These are phyloP conservation scores for Penicillium sp. DNA, from an alignment of 2,329 filamentous ascomycete genomes.

Conservation along the genomic window DNA sequence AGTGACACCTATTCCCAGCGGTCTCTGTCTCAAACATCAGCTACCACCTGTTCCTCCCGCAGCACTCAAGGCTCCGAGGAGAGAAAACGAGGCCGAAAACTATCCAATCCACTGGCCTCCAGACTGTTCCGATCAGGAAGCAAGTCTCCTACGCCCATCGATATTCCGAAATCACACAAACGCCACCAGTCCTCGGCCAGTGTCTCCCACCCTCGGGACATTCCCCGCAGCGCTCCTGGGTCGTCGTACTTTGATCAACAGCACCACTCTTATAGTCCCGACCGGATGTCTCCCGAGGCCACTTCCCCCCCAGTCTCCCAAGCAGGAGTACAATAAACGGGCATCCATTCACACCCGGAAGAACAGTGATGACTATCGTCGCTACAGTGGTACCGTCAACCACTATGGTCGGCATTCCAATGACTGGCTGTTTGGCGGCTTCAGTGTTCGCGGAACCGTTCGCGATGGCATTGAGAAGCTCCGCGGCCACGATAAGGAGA, in stretches of 20 bases:
- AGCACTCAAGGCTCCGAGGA: conserved; percentile 22
- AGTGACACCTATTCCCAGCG: conserved; percentile 17
- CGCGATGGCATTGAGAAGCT: conserved; percentile 46
- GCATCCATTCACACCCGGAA: conserved; percentile 31
- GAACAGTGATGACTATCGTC: conserved; percentile 41
- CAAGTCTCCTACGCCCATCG: conserved; percentile 29
- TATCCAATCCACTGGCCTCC: conserved; percentile 21
- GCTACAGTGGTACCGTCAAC: conserved; percentile 46
- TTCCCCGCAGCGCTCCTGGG: conserved; percentile 21
- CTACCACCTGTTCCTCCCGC: conserved; percentile 24
- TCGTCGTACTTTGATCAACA: conserved; percentile 21
- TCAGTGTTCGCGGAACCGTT: conserved; percentile 52
- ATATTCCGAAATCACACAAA: conserved; percentile 19
- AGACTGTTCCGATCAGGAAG: conserved; percentile 26
- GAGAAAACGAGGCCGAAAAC: conserved; percentile 17
- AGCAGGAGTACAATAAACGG: conserved; percentile 22
- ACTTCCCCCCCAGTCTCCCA: conserved; percentile 22
- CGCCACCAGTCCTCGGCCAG: conserved; percentile 14
- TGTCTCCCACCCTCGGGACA: conserved; percentile 20
- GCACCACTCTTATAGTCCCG: conserved; percentile 25
- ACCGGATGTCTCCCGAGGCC: conserved; percentile 26
- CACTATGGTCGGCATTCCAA: conserved; percentile 56
- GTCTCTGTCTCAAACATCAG: conserved; percentile 29
- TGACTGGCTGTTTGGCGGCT: conserved; percentile 56
- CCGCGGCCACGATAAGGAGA: conserved; percentile 33